phyloP scores from a whole-genome alignment of 768 basidiomycete genomes.

The Scleroderma bovista region DNA sequence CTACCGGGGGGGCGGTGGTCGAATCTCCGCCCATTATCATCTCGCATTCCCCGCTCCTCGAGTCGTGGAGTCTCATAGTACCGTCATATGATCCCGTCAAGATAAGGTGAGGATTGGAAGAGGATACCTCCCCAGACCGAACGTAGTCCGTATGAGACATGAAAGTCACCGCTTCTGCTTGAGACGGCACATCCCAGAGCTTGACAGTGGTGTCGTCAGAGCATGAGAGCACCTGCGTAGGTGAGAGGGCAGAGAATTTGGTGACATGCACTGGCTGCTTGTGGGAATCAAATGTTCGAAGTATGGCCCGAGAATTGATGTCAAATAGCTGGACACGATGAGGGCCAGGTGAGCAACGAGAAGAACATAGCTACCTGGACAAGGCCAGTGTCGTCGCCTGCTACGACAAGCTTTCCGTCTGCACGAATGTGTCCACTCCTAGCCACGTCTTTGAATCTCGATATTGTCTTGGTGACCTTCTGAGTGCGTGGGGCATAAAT shows the following conservation, averaged over 20 bases:
- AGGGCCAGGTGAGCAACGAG: constrained; percentile 1
- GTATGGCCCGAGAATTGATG: constrained; percentile 86
- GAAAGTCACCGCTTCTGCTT: constrained; percentile 74
- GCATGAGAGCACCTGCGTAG: constrained; percentile 85
- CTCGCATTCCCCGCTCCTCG: constrained; percentile 77
- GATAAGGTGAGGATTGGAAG: constrained; percentile 75
- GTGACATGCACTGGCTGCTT: constrained; percentile 96
- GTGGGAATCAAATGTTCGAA: constrained; percentile 88
- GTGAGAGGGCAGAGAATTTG: constrained; percentile 78
- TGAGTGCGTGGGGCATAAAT: constrained; percentile 96
- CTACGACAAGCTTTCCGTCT: constrained; percentile 93
- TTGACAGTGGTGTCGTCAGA: constrained; percentile 94
- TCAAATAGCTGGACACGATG: constrained; percentile 71
- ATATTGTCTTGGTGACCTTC: constrained; percentile 93
- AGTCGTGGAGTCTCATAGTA: constrained; percentile 83
- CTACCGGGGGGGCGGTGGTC: constrained; percentile 55
- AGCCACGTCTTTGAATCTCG: constrained; percentile 95
- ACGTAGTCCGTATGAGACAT: constrained; percentile 92
- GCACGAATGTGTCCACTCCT: constrained; percentile 81
- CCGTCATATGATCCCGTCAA: constrained; percentile 95
- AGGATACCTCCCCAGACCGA: constrained; percentile 83
- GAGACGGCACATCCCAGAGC: constrained; percentile 93
- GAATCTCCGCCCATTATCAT: constrained; percentile 62
- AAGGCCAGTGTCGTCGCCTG: constrained; percentile 90
- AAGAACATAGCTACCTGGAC: constrained; percentile 47